Conservation (phyloP, 352 stramenopile genomes). For the Phytophthora meadii region DNA sequence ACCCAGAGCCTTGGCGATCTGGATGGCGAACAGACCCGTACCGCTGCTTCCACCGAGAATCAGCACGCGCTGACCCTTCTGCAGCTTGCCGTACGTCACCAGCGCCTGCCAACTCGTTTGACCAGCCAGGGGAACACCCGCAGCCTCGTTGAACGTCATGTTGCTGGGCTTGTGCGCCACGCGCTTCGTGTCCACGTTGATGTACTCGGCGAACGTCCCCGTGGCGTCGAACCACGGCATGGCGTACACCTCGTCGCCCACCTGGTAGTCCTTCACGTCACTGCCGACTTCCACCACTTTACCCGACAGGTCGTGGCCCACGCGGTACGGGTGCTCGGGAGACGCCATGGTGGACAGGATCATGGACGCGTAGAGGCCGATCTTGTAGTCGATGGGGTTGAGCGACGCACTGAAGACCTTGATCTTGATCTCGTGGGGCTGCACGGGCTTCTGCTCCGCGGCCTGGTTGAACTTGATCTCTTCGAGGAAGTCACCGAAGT, state of each 20-base stretch:
- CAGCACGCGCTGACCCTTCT: conserved; percentile 44
- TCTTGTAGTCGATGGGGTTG: conserved; percentile 1
- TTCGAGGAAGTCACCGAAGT: conserved; percentile 36
- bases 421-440: not conserved
- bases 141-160: conserved; percentile 48
- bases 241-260: conserved; percentile 43
- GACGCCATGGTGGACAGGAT: conserved; percentile 1
- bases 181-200: conserved; percentile 28
- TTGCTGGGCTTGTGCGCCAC: conserved; percentile 51
- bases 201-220: conserved; percentile 50
- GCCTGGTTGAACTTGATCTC: conserved; percentile 27
- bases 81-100: conserved; percentile 33
- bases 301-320: conserved; percentile 47
- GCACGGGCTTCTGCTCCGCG: not conserved
- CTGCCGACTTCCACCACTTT: conserved; percentile 40
- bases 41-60: conserved; percentile 58
- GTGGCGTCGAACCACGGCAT: conserved; percentile 14
- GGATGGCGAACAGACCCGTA: conserved; percentile 61
- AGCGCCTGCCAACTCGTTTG: conserved; percentile 48
- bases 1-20: conserved; percentile 60
- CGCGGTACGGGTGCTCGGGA: conserved; percentile 30
- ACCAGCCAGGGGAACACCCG: conserved; percentile 30
- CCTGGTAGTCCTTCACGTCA: conserved; percentile 32
- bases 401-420: not conserved
- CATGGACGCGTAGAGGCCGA: not conserved